Evolutionary conservation across 805 yeast genomes (phyloP).

Genomic region (Vanderwaltozyma polyspora): DNA sequence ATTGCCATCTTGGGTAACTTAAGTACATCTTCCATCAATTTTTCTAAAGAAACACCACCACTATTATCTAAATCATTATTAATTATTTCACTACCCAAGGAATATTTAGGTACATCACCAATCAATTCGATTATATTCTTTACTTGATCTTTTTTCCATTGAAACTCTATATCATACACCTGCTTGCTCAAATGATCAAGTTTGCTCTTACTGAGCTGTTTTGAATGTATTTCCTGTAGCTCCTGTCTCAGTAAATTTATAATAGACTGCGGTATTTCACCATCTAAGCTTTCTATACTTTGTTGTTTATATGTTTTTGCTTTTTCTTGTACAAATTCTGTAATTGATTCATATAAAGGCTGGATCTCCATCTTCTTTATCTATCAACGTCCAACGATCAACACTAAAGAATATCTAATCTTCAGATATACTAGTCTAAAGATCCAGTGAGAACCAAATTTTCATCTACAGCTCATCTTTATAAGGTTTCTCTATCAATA

Average conservation of each 20-base stretch:
- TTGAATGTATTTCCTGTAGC: conserved; percentile 1
- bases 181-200: conserved; percentile 11
- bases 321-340: neutral
- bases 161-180: conserved; percentile 12
- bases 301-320: neutral
- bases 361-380: neutral
- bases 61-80: conserved; percentile 1
- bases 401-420: too few species aligned
- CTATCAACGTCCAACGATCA: neutral
- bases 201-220: conserved; percentile 2
- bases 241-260: conserved; percentile 4
- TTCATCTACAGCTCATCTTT: too few species aligned
- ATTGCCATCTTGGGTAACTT: conserved; percentile 17
- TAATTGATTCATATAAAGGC: neutral
- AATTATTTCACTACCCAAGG: conserved; percentile 14
- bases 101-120: conserved; percentile 19
- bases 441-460: too few species aligned
- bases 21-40: conserved; percentile 12
- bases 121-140: conserved; percentile 11
- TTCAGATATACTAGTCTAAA: neutral
- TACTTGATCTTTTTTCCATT: conserved; percentile 10
- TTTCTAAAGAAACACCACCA: conserved; percentile 9
- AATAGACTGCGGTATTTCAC: conserved; percentile 7
- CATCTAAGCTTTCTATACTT: conserved; percentile 3
- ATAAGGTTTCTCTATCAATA: too few species aligned